Conservation (phyloP, 345 rosid genomes). For the Jatropha curcas region DNA sequence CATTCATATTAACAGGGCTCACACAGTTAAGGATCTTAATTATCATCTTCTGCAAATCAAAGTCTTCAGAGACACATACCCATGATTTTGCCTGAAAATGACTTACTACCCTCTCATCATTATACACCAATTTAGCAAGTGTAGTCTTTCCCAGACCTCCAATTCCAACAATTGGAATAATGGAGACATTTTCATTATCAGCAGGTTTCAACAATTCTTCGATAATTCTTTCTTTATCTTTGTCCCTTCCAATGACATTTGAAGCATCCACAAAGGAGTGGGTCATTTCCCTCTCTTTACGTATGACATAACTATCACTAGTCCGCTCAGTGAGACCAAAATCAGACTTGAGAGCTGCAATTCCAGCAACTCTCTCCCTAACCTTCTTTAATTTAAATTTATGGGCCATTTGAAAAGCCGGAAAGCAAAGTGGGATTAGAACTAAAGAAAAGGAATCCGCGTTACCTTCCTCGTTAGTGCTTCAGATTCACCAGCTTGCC, state of each 20-base stretch:
- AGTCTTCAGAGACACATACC: conserved; percentile 1
- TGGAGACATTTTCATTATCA: not conserved
- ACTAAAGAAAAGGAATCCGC: too few relatives aligned
- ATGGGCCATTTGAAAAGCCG: not conserved
- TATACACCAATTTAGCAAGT: conserved; percentile 7
- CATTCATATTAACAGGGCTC: not conserved
- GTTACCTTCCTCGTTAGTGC: too few relatives aligned
- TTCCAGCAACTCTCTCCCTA: too few relatives aligned
- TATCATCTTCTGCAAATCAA: not conserved
- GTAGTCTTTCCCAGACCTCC: conserved; percentile 10
- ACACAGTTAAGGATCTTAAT: not conserved
- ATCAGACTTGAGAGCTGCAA: too few relatives aligned
- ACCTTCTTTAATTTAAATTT: conserved; percentile 6
- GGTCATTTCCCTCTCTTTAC: not conserved
- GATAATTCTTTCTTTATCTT: not conserved
- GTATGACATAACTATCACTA: not conserved
- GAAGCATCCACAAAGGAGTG: not conserved
- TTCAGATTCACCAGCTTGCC: too few relatives aligned
- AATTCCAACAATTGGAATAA: not conserved
- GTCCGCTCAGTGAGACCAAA: not conserved
- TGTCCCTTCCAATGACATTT: conserved; percentile 10
- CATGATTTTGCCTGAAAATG: not conserved
- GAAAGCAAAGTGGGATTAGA: too few relatives aligned
- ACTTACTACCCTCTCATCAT: not conserved
- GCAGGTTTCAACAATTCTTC: not conserved